Evolutionary conservation across 345 rosid genomes (phyloP), one percentile per base, ranked within the genome.

Genomic region (Isatis tinctoria): DNA sequence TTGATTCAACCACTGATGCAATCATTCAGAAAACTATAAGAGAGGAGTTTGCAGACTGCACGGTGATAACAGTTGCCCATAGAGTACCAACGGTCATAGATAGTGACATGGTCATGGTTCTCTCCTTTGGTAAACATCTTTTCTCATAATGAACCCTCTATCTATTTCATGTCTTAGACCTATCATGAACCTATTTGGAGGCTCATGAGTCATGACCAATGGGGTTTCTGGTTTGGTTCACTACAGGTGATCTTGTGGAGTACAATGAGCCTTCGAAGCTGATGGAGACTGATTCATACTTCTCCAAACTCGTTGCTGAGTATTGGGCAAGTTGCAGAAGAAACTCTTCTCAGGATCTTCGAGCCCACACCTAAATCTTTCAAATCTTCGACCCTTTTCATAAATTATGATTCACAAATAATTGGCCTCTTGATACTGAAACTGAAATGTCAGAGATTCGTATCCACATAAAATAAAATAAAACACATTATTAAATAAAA

Each of bases 61-160:
- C 92, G 0, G 90, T 89, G 51, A 81, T 91, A 66, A 87, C 97
- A 7, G 89, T 85, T 4, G 90, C 97, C 11, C 97, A 91, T 58
- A 83, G 92, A 69, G 90, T 87, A 24, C 95, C 92, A 35, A 87
- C 90, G 3, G 88, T 89, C 36, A 81, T 86, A 45, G 87, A 91
- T 64, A 87, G 92, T 75, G 90, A 86, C 80, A 88, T 86, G 97
- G 91, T 87, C 87, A 83, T 88, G 92, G 91, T 86, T 77, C 93
- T 91, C 72, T 87, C 91, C 11, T 82, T 74, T 75, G 93, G 93
- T 88, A 80, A 59, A n/a, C n/a, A n/a, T n/a, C n/a, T n/a, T n/a
- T n/a, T n/a, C n/a, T n/a, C n/a, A n/a, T n/a, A n/a, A n/a, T n/a
- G n/a, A n/a, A n/a, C n/a, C n/a, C n/a, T n/a, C n/a, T n/a, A n/a